These are phyloP conservation scores for Blepharisma japonicum DNA, from an alignment of 73 alveolate species.

Conservation along the genomic window DNA sequence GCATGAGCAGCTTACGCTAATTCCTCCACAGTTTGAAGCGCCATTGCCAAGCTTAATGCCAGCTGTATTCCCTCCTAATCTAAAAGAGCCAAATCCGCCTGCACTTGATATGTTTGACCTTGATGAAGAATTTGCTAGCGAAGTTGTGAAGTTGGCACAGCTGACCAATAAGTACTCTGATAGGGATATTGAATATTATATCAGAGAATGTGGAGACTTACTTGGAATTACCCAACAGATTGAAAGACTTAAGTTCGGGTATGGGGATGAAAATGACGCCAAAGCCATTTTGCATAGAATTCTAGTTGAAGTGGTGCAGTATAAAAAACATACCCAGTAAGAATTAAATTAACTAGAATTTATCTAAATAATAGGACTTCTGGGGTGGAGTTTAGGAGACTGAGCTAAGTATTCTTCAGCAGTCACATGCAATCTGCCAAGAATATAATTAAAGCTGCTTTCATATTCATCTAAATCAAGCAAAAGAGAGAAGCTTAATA, in stretches of 20 bases:
- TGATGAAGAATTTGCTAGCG: constrained; percentile 95
- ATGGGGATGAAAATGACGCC: constrained; percentile 2
- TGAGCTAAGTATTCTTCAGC: no score
- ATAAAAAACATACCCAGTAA: background rate
- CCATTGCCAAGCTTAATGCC: constrained; percentile 89
- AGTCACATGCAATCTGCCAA: no score
- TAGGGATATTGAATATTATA: constrained; percentile 88
- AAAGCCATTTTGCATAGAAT: constrained; percentile 2
- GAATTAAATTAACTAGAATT: no score
- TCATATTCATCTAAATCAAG: background rate
- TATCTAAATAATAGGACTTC: no score
- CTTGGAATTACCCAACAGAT: constrained; percentile 80
- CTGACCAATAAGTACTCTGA: constrained; percentile 89
- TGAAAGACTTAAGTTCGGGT: constrained; percentile 32
- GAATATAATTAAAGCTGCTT: background rate
- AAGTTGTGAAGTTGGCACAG: constrained; percentile 87
- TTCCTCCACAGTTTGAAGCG: constrained; percentile 93
- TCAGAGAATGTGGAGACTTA: constrained; percentile 88
- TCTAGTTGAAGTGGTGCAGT: background rate
- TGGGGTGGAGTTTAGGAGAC: no score
- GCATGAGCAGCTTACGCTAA: constrained; percentile 88
- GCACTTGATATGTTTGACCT: constrained; percentile 85
- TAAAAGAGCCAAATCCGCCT: constrained; percentile 91
- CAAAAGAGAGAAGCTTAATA: background rate
- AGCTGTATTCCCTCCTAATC: constrained; percentile 93